A percentile compares a stretch with the other conserved stretches of the same genome.
phyloP scores from a whole-genome alignment of 495 filamentous ascomycete genomes.

The Echria macrotheca region DNA sequence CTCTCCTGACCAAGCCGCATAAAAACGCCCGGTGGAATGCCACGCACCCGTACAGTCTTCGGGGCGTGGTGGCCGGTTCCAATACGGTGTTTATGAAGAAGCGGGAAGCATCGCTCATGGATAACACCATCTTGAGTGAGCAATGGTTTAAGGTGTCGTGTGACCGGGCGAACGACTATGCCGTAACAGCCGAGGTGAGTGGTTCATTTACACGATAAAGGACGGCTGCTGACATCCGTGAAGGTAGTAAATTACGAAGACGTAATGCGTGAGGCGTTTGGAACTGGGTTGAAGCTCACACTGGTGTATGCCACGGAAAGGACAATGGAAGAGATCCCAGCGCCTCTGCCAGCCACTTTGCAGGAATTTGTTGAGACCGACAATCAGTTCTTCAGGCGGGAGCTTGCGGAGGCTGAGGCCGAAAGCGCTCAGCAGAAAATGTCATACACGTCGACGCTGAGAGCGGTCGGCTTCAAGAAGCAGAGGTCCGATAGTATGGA shows the following conservation, averaged over 20 bases:
- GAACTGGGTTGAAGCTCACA: conserved; percentile 27
- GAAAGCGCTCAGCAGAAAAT: conserved; percentile 10
- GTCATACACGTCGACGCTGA: conserved; percentile 4
- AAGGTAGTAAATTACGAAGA: conserved; percentile 26
- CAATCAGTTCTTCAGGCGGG: conserved; percentile 40
- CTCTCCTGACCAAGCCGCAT: conserved; percentile 30
- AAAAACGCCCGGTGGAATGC: conserved; percentile 33
- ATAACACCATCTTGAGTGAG: conserved; percentile 17
- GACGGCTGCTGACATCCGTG: conserved; percentile 11
- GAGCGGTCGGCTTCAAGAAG: conserved; percentile 9
- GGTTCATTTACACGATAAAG: background rate
- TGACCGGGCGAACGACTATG: conserved; percentile 18
- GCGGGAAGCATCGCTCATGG: conserved; percentile 20
- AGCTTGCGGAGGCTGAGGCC: conserved; percentile 27
- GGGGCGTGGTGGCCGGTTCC: conserved; percentile 33
- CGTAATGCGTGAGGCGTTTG: conserved; percentile 31
- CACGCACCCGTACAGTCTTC: conserved; percentile 32
- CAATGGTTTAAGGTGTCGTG: conserved; percentile 43
- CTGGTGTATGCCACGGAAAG: conserved; percentile 40
- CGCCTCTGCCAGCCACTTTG: conserved; percentile 35
- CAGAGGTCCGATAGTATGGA: conserved; percentile 27
- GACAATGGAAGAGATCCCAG: conserved; percentile 28
- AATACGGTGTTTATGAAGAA: conserved; percentile 36
- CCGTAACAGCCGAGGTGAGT: conserved; percentile 33
- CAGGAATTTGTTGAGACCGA: conserved; percentile 40